Evolutionary conservation across 169 alveolate genomes (phyloP), one percentile per base, ranked within the genome.

Genomic region (Theileria equi): DNA sequence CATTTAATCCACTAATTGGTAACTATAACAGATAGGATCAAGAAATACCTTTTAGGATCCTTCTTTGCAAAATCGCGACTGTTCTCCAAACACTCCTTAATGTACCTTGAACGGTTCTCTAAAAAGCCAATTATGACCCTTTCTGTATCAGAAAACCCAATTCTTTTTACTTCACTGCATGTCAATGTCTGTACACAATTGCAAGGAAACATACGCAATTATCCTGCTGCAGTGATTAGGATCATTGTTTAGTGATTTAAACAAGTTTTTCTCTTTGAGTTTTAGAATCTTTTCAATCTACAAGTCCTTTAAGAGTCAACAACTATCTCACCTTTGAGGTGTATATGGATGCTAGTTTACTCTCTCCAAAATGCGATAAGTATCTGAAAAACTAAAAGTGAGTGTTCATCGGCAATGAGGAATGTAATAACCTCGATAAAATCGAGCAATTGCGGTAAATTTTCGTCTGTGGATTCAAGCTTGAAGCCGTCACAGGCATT

Each of bases 231-330:
- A 50, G 31, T 11, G 45, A 21, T 58, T 54, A 29, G 31, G 34
- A 40, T 71, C 65, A 47, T 71, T 71, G 73, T 32, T 71, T 57
- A 71, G 62, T 17, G 82, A 60, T 8, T 32, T 44, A 31, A 47
- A 71, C n/a, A 71, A 66, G 31, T 60, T 60, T 1, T 32, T 26
- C 44, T 71, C 74, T 28, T 35, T 17, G 2, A 44, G n/a, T 3
- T 6, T 4, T 28, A 53, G 41, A 13, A 53, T 10, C 3, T 25
- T 25, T 16, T 23, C n/a, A 53, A 53, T 48, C 63, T 53, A 28
- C 10, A 16, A 1, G 3, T 21, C 7, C n/a, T 11, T 11, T 28
- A 3, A 53, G 13, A 2, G 11, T n/a, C 19, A 11, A 11, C 48
- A 1, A 26, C 32, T 31, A 53, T 34, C 32, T 50, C 31, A 50